phyloP scores from a whole-genome alignment of 768 basidiomycete species.

The Agrocybe chaxingu region DNA sequence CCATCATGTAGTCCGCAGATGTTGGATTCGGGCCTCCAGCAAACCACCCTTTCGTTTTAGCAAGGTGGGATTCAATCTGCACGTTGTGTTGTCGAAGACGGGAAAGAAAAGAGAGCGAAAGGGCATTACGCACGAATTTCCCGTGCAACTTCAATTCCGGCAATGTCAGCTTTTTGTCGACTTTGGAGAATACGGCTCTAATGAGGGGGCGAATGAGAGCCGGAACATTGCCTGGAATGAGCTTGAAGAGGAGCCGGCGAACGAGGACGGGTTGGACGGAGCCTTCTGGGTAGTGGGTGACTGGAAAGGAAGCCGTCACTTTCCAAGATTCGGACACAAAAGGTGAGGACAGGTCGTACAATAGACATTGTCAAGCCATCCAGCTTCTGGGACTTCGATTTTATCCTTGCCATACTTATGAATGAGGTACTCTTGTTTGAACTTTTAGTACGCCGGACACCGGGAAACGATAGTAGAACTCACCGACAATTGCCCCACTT shows the following conservation, averaged over 20 bases:
- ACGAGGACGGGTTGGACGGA: slow-evolving; percentile 37
- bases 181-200: slow-evolving; percentile 20
- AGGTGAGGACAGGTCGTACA: slow-evolving; percentile 23
- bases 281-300: slow-evolving; percentile 36
- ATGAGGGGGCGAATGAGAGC: slow-evolving; percentile 33
- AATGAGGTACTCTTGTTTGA: slow-evolving; percentile 39
- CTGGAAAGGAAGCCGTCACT: slow-evolving; percentile 12
- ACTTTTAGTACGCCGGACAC: slow-evolving; percentile 26
- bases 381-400: slow-evolving; percentile 19
- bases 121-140: slow-evolving; percentile 18
- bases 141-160: slow-evolving; percentile 25
- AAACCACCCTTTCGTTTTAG: slow-evolving; percentile 10
- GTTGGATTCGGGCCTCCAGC: slow-evolving; percentile 12
- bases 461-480: neutral
- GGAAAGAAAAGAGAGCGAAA: neutral
- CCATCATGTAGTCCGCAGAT: slow-evolving; percentile 24
- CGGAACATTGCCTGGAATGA: slow-evolving; percentile 26
- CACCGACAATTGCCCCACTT: slow-evolving; percentile 42
- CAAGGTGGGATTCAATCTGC: slow-evolving; percentile 17
- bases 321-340: neutral
- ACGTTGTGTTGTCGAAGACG: neutral
- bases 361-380: slow-evolving; percentile 32
- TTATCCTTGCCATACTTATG: slow-evolving; percentile 32
- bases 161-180: slow-evolving; percentile 19
- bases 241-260: slow-evolving; percentile 27